phyloP scores from a whole-genome alignment of 1,284 basidiomycete genomes.

The Gomphus bonarii region DNA sequence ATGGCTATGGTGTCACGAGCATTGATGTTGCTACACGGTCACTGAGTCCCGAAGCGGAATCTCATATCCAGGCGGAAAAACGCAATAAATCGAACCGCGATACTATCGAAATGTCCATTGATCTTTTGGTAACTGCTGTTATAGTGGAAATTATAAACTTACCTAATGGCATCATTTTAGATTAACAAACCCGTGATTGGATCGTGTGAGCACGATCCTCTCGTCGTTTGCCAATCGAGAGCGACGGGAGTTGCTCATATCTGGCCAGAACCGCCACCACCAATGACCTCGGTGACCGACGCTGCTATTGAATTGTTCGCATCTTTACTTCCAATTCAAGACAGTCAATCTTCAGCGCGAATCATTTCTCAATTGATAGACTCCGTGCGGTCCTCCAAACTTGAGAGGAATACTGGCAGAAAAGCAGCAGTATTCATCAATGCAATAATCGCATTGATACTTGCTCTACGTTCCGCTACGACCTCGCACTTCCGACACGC shows the following conservation, averaged over 20 bases:
- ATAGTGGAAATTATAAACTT: not conserved
- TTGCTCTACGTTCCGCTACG: constrained; percentile 60
- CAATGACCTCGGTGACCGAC: constrained; percentile 81
- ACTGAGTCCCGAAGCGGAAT: constrained; percentile 22
- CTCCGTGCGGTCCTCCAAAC: constrained; percentile 61
- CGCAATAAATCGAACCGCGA: constrained; percentile 68
- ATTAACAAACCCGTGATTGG: constrained; percentile 72
- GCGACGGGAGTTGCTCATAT: constrained; percentile 32
- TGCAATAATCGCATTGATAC: constrained; percentile 67
- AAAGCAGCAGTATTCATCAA: constrained; percentile 84
- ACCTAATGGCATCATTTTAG: constrained; percentile 27
- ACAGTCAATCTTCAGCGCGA: constrained; percentile 54
- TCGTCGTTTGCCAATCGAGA: constrained; percentile 57
- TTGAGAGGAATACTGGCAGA: constrained; percentile 86
- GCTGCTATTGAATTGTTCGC: constrained; percentile 84
- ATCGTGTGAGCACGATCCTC: constrained; percentile 80
- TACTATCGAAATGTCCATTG: constrained; percentile 65
- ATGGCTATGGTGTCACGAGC: constrained; percentile 87
- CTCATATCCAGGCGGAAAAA: constrained; percentile 21
- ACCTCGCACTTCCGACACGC: constrained; percentile 41
- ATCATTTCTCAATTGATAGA: constrained; percentile 66
- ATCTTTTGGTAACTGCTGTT: constrained; percentile 46
- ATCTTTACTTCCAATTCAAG: constrained; percentile 71
- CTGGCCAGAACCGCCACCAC: constrained; percentile 58
- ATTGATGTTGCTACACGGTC: constrained; percentile 40